Evolutionary conservation across 257 asterid genomes (phyloP), one percentile per base, ranked within the genome.

Genomic region (Solanum paucissectum): DNA sequence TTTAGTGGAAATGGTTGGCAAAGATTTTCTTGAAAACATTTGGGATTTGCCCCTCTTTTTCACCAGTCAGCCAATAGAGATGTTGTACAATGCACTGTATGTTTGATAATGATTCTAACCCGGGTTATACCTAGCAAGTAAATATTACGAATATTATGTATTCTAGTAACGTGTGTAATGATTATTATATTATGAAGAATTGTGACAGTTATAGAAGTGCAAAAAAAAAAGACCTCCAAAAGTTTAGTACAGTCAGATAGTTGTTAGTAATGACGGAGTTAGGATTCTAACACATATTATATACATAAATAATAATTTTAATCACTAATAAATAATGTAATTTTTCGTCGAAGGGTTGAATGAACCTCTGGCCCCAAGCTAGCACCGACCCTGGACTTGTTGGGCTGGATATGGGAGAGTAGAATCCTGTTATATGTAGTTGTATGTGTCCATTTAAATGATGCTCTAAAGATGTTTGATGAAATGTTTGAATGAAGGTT

Each of bases 401-500:
- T 94, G 21, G 88, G 87, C 83, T 49, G 29, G 83, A 91, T 92
- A 89, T 91, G 98, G 93, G 91, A 64, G n/a, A 91, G 60, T 88
- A 91, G 90, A 88, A 86, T 37, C 97, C 98, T 52, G 98, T 92
- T 87, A 91, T 90, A 77, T 91, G 89, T 84, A 93, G 95, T 25
- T n/a, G 14, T 29, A 29, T 69, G 86, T 60, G 96, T 95, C 85
- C 91, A 92, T 52, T 89, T 95, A 88, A 23, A 37, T 0, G 89
- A 83, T 38, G 98, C 98, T 6, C 12, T 93, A 86, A 86, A 93
- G 87, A 91, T 95, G 96, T 92, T 97, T 49, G 98, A 97, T 83
- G 98, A 91, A 91, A 94, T 97, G 99, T 91, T 89, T 71, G 94
- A 91, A 52, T 90, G 97, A 90, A 96, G 92, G 23, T 82, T 95